phyloP scores from a whole-genome alignment of 176 grass and related monocot species.

The Aegilops sharonensis region DNA sequence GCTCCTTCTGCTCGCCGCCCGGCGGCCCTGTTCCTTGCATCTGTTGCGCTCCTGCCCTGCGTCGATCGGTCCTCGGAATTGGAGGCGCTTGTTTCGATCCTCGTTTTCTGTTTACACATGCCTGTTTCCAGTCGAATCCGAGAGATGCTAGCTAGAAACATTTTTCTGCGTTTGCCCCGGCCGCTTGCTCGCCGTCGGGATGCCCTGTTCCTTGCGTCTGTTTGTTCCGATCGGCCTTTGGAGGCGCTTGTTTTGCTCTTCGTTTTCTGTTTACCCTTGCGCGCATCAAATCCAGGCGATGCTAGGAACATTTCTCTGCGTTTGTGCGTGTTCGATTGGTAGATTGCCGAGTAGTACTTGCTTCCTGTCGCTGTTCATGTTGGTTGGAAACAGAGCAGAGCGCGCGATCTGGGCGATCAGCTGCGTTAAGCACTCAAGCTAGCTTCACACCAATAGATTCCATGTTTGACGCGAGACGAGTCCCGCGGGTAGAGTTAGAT shows the following conservation, averaged over 20 bases:
- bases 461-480: not conserved
- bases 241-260: not conserved
- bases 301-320: not conserved
- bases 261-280: not conserved
- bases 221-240: not conserved
- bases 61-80: not conserved
- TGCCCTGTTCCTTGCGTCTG: not conserved
- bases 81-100: not conserved
- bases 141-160: not conserved
- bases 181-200: too few relatives aligned
- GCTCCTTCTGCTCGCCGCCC: not conserved
- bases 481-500: not conserved
- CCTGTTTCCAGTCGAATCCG: not conserved
- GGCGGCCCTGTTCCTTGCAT: not conserved
- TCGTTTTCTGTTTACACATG: not conserved
- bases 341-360: not conserved
- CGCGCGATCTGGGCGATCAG: not conserved
- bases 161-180: not conserved
- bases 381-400: not conserved
- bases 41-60: not conserved
- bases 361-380: not conserved
- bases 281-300: not conserved
- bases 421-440: not conserved
- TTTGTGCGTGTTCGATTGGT: not conserved
- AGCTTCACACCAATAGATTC: not conserved